Evolutionary conservation across 2,329 filamentous ascomycete genomes (phyloP).

Genomic region (Penicillium paneum): DNA sequence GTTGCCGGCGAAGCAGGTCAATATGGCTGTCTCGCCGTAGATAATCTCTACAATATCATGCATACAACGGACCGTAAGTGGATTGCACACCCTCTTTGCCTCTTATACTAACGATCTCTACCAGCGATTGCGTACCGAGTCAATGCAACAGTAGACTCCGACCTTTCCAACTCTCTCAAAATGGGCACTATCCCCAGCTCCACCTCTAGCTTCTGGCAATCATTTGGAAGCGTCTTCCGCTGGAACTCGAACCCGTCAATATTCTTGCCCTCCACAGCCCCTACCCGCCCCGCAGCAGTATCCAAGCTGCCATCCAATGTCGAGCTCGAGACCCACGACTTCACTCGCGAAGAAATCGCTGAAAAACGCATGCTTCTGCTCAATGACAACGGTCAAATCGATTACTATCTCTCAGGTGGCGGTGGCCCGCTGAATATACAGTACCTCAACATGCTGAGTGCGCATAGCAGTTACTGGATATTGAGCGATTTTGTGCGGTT

Average conservation of each 20-base stretch:
- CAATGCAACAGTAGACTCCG: constrained; percentile 81
- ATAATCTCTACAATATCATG: constrained; percentile 95
- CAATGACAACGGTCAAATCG: constrained; percentile 95
- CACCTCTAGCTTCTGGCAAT: constrained; percentile 62
- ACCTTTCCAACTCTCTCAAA: constrained; percentile 73
- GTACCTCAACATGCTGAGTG: constrained; percentile 94
- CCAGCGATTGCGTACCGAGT: constrained; percentile 80
- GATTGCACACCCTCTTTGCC: background rate
- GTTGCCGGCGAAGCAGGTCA: constrained; percentile 75
- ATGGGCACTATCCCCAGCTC: constrained; percentile 75
- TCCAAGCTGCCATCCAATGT: constrained; percentile 65
- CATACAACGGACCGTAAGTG: constrained; percentile 61
- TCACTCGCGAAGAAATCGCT: constrained; percentile 84
- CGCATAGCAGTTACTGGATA: constrained; percentile 92
- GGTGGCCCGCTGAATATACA: constrained; percentile 89
- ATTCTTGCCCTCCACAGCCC: constrained; percentile 64
- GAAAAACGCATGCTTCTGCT: constrained; percentile 83
- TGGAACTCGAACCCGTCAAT: constrained; percentile 47
- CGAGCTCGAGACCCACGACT: constrained; percentile 95
- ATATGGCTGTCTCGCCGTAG: constrained; percentile 88
- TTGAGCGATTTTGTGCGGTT: constrained; percentile 84
- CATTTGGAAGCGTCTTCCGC: constrained; percentile 61
- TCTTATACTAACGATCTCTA: constrained; percentile 49
- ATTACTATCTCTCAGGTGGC: constrained; percentile 80
- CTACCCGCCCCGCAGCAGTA: constrained; percentile 55